Evolutionary conservation across 306 rosid genomes (phyloP).

Genomic region (Lathyrus aphaca): DNA sequence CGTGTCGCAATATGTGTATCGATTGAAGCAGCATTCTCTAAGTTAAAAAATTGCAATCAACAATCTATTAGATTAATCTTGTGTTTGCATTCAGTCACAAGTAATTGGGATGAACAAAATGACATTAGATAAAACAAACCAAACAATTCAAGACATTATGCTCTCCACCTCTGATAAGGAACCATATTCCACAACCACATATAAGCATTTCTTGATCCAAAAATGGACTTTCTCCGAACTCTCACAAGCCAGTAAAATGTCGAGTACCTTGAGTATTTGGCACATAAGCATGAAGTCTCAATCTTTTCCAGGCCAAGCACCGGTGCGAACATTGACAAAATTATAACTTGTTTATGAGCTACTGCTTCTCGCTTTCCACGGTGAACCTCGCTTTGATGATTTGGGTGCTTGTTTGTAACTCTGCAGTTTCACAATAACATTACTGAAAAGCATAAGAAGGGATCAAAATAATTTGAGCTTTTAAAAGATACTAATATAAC

Average conservation of each 20-base stretch:
- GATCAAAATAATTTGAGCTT: slow-evolving; percentile 3
- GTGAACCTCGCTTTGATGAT: slow-evolving; percentile 51
- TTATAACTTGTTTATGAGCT: slow-evolving; percentile 40
- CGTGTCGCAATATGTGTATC: no score
- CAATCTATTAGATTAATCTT: no score
- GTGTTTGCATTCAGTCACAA: no score
- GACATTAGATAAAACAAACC: background rate
- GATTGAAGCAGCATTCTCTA: no score
- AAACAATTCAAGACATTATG: background rate
- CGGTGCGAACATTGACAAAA: slow-evolving; percentile 6
- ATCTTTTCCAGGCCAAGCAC: slow-evolving; percentile 14
- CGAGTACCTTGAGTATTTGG: slow-evolving; percentile 4
- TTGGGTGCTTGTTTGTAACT: slow-evolving; percentile 43
- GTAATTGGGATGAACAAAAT: no score
- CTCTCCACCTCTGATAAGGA: background rate
- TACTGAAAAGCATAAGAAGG: slow-evolving; percentile 16
- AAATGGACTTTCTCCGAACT: slow-evolving; percentile 10
- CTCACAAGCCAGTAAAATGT: background rate
- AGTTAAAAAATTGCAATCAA: no score
- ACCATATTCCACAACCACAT: background rate
- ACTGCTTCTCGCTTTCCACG: slow-evolving; percentile 50
- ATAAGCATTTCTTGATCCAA: slow-evolving; percentile 1
- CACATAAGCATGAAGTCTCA: slow-evolving; percentile 11
- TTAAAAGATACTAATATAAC: background rate
- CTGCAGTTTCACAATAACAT: slow-evolving; percentile 47